Base-by-base conservation (phyloP, 768 basidiomycete genomes). In the Daedaleopsis sinensis region DNA sequence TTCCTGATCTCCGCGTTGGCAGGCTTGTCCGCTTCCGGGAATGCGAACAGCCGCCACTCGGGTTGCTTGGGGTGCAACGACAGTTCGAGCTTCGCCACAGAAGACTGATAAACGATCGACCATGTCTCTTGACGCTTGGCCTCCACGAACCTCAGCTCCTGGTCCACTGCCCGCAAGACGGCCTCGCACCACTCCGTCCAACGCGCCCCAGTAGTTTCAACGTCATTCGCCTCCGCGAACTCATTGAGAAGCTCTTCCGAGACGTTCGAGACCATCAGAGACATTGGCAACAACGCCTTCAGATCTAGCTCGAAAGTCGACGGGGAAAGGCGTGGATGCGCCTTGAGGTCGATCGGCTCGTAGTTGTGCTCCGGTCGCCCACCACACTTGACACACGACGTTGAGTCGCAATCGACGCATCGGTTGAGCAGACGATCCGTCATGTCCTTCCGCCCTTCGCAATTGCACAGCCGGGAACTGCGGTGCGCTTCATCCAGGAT, bases 301-400 rank as follows among this genome's bases (percentile, higher is more conserved):
- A 96, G 80, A 63, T 84, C 80, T 69, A 83, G 84, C n/a, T 87
- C 84, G 71, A 96, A 97, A 10, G 81, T 78, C 13, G 82, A 79
- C 1, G 96, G 95, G 5, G 82, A 77, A 10, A 91, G 71, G n/a
- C 96, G 88, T 18, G 83, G 79, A 50, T 84, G 71, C 11, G 74
- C 69, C 5, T 69, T 73, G 27, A 83, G 66, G 64, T 89, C 84
- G 55, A 92, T 82, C 0, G 78, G 73, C 19, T 73, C 70, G 64
- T 85, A 86, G 65, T 88, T 90, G 73, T 98, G 96, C 67, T 95
- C 91, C 0, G 96, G 96, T 65, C 93, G 87, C 27, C 94, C 94
- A 44, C 91, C 92, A 70, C 94, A 96, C 71, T 88, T 89, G 65
- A 82, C 81, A 77, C 96, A 98, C 37, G 90, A 88, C 15, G 92